Evolutionary conservation across 768 basidiomycete species (phyloP).

Genomic region (Rhodotorula sphaerocarpa): DNA sequence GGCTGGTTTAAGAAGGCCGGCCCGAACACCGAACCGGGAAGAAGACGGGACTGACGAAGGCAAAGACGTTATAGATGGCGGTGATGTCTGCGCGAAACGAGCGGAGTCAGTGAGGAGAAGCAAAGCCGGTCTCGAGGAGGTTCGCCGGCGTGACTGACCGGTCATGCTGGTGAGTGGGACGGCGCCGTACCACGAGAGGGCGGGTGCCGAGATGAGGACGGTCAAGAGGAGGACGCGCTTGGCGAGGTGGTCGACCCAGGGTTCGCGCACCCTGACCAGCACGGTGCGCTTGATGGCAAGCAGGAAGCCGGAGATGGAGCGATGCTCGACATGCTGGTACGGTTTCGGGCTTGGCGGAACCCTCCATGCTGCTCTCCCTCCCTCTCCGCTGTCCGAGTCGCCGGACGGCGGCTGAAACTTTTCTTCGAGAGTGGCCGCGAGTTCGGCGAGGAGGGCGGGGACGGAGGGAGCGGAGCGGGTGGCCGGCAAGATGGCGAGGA

Average conservation of each 20-base stretch:
- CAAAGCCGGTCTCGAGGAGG: no score
- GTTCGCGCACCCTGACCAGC: neutral
- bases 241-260: slow-evolving; percentile 10
- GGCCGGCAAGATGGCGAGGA: slow-evolving; percentile 43
- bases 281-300: neutral
- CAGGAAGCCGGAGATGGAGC: no score
- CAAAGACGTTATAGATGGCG: slow-evolving; percentile 34
- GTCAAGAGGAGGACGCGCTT: slow-evolving; percentile 46
- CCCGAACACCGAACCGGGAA: neutral
- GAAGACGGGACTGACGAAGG: slow-evolving; percentile 11
- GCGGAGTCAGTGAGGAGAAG: slow-evolving; percentile 36
- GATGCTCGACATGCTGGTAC: no score
- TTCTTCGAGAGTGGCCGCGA: slow-evolving; percentile 15
- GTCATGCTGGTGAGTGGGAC: slow-evolving; percentile 46
- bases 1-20: slow-evolving; percentile 5
- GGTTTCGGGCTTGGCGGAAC: no score
- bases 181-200: slow-evolving; percentile 34
- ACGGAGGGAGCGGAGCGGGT: slow-evolving; percentile 51
- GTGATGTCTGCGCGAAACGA: slow-evolving; percentile 24
- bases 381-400: no score
- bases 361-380: no score
- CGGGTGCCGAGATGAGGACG: slow-evolving; percentile 54
- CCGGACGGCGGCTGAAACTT: no score
- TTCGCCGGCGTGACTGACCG: slow-evolving; percentile 78
- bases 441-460: slow-evolving; percentile 49